Conservation (phyloP, 1,139 yeast genomes). For the Saccharomyces pastorianus region DNA sequence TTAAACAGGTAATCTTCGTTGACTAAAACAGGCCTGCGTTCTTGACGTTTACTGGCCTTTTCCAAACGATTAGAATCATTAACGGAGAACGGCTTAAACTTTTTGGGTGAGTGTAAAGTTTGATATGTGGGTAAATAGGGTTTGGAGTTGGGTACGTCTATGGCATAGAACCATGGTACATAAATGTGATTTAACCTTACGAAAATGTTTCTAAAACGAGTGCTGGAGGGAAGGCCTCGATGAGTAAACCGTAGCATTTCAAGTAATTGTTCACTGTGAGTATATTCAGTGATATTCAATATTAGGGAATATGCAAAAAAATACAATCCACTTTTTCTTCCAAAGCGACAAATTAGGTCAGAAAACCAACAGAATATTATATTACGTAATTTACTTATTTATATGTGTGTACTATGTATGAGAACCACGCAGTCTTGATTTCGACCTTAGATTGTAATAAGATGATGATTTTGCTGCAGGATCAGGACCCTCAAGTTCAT, state of each 20-base stretch:
- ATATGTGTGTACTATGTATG: background rate
- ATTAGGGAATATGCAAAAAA: background rate
- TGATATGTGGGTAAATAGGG: conserved; percentile 51
- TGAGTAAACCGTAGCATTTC: background rate
- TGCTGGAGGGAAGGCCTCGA: background rate
- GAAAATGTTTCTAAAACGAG: background rate
- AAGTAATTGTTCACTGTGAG: background rate
- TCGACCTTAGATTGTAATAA: conserved; percentile 30
- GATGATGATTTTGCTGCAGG: conserved; percentile 25
- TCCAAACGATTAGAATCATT: conserved; percentile 60
- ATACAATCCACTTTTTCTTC: background rate
- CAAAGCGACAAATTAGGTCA: background rate
- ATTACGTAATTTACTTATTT: background rate
- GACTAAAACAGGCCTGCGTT: conserved; percentile 41
- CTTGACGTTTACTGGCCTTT: conserved; percentile 7
- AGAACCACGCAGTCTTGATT: conserved; percentile 28
- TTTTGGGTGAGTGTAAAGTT: conserved; percentile 40
- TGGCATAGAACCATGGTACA: conserved; percentile 67
- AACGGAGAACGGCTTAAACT: conserved; percentile 62
- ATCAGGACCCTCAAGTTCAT: conserved; percentile 18
- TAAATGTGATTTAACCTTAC: conserved; percentile 9
- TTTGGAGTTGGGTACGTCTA: conserved; percentile 63
- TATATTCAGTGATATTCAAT: background rate
- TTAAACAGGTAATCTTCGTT: conserved; percentile 75
- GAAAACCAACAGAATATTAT: background rate